Evolutionary conservation across 1,139 yeast species (phyloP), one percentile per base, ranked within the genome.

Genomic region (Kodamaea fungicola): DNA sequence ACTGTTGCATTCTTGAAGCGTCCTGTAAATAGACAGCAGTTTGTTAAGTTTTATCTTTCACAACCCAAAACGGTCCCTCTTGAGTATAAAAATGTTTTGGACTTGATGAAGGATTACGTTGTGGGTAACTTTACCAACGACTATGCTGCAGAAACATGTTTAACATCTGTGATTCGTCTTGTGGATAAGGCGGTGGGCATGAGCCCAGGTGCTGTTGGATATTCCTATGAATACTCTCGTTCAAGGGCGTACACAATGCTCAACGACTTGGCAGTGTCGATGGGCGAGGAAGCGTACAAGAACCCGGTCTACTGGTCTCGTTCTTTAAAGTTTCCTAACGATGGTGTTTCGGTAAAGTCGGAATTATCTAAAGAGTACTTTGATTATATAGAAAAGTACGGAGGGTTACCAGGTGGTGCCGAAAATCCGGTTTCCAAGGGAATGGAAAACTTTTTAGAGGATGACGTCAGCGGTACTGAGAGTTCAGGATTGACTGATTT

Each of bases 301-400:
- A 70, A 74, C 41, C 86, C 88, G 3, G 48, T 62, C 1, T 60
- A 54, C 13, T 78, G 78, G 74, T 62, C 74, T 23, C 61, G 59
- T 28, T 58, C 66, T 4, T 51, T 72, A 16, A 59, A 62, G 25
- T 54, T 74, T 9, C 80, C 83, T 1, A 45, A 50, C 2, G 58
- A 61, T 12, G 62, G 61, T 0, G 57, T 67, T 2, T 69, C 72
- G 12, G 42, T 49, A 4, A 67, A 63, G 43, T 52, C 74, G 0
- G 73, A 68, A 39, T 34, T 61, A 21, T 71, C 75, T 39, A 60
- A 67, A 31, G 67, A 65, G 16, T 80, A 70, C 46, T 71, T 63
- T 42, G 53, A 68, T 7, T 52, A 53, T 22, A 37, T 70, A 9
- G 64, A 64, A 21, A 28, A 22, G 9, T 12, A 16, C 31, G 35